A percentile compares a stretch with the other conserved stretches of the same genome.
Conservation (phyloP, 1,284 basidiomycete genomes). For the Psilocybe mexicana region DNA sequence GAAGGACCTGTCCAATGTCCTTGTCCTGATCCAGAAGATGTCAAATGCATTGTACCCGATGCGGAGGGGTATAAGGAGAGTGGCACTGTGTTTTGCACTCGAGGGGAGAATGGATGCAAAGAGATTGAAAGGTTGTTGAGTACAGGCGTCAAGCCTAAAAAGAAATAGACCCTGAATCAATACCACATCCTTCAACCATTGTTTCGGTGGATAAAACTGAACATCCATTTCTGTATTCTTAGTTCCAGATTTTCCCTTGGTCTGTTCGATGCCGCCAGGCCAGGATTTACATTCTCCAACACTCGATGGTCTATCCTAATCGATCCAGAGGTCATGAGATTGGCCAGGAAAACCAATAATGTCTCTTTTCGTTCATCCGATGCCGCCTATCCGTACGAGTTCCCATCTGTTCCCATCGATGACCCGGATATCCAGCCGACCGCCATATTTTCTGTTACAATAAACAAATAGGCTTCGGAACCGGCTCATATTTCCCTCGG, state of each 20-base stretch:
- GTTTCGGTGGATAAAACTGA: not conserved
- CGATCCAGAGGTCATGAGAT: not conserved
- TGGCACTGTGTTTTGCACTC: slow-evolving; percentile 56
- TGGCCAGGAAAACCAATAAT: not conserved
- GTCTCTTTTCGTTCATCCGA: not conserved
- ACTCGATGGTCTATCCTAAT: no score
- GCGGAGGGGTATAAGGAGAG: slow-evolving; percentile 40
- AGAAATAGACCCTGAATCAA: slow-evolving; percentile 25
- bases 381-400: not conserved
- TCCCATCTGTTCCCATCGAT: not conserved
- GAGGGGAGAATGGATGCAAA: slow-evolving; percentile 53
- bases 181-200: slow-evolving; percentile 6
- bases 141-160: slow-evolving; percentile 29
- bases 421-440: not conserved
- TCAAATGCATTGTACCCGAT: slow-evolving; percentile 60
- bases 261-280: not conserved
- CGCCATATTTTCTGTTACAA: not conserved
- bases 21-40: slow-evolving; percentile 59
- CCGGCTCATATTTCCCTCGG: not conserved
- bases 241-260: not conserved
- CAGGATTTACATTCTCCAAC: no score
- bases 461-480: not conserved
- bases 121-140: slow-evolving; percentile 48
- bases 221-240: not conserved
- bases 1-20: slow-evolving; percentile 54